Percentiles rank a stretch among this genome's conserved stretches.
phyloP scores from a whole-genome alignment of 768 basidiomycete genomes.

The Rhizopogon vesiculosus region DNA sequence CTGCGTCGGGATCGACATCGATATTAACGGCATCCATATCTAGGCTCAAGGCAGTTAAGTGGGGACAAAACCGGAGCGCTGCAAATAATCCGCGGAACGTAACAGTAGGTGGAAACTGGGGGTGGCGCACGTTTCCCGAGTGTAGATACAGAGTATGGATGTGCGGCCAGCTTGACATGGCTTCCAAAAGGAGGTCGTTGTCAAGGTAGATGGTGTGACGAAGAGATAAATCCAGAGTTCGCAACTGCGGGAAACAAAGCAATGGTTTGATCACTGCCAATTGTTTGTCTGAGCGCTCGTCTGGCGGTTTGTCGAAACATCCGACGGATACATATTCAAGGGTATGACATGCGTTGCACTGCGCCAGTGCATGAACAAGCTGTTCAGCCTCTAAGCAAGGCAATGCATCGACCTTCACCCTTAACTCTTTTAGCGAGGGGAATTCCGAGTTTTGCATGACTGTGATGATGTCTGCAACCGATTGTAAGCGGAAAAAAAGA shows the following conservation, averaged over 20 bases:
- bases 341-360: neutral
- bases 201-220: neutral
- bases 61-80: neutral
- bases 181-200: neutral
- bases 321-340: neutral
- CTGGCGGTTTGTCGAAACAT: too few species aligned
- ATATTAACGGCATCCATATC: neutral
- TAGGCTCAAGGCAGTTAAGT: neutral
- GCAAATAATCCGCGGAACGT: neutral
- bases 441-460: neutral
- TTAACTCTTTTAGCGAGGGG: too few species aligned
- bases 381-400: neutral
- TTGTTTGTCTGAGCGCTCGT: too few species aligned
- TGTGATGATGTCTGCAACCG: neutral
- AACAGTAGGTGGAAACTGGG: neutral
- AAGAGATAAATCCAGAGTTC: neutral
- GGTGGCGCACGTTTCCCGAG: too few species aligned
- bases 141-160: neutral
- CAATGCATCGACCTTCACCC: neutral
- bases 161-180: neutral
- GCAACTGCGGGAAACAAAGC: neutral
- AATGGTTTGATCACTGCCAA: neutral
- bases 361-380: neutral
- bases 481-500: neutral
- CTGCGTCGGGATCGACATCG: neutral